A percentile compares a stretch with the other conserved stretches of the same genome.
Evolutionary conservation across 2,329 filamentous ascomycete genomes (phyloP).

Genomic region (Corniculantispora saksenae): DNA sequence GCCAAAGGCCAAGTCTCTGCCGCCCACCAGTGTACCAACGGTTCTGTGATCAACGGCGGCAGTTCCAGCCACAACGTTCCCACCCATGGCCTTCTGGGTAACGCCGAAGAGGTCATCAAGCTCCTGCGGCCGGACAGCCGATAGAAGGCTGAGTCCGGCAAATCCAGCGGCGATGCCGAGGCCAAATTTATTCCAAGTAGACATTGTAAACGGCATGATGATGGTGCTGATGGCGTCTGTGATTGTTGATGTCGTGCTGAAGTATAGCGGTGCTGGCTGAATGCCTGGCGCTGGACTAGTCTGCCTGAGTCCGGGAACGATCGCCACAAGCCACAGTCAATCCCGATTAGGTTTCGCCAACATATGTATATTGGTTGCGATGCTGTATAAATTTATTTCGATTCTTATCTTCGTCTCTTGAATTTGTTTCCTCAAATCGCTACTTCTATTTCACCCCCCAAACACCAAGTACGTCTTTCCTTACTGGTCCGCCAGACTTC

Average conservation of each 20-base stretch:
- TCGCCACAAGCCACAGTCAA: too few relatives aligned
- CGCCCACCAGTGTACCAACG: not conserved
- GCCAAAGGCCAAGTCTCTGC: constrained; percentile 3
- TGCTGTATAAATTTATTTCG: too few relatives aligned
- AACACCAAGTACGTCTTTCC: too few relatives aligned
- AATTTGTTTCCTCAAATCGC: too few relatives aligned
- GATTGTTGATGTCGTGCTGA: not conserved
- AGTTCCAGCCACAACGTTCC: not conserved
- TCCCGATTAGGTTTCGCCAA: too few relatives aligned
- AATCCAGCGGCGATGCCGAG: not conserved
- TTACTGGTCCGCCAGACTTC: not conserved
- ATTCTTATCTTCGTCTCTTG: too few relatives aligned
- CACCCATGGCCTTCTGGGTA: not conserved
- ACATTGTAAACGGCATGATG: not conserved
- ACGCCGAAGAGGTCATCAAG: constrained; percentile 3
- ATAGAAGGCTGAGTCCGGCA: not conserved
- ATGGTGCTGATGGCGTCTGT: not conserved
- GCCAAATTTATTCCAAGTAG: not conserved
- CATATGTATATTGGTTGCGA: too few relatives aligned
- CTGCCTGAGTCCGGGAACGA: too few relatives aligned
- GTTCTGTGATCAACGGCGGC: not conserved
- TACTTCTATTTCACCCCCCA: too few relatives aligned
- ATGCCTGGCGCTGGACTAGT: not conserved
- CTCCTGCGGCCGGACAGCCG: not conserved
- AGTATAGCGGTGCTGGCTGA: not conserved